Percentiles rank a stretch among this genome's conserved stretches.
phyloP scores from a whole-genome alignment of 2,329 filamentous ascomycete species.

The Berkeleyomyces rouxiae region DNA sequence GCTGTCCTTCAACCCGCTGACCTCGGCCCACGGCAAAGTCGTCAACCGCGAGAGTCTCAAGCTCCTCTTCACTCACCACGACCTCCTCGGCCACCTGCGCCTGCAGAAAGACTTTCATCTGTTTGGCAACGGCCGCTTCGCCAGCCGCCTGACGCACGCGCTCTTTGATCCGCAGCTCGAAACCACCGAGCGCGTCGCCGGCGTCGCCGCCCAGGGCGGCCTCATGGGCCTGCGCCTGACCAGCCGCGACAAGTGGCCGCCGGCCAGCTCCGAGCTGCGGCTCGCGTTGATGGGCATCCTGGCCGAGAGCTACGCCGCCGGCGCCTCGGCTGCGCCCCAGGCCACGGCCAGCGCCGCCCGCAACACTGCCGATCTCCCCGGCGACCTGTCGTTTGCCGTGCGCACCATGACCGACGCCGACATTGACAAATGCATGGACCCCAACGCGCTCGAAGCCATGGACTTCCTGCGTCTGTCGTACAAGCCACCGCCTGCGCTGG shows the following conservation, averaged over 20 bases:
- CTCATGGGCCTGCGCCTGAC: constrained; percentile 71
- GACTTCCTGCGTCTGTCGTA: constrained; percentile 86
- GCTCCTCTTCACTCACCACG: constrained; percentile 59
- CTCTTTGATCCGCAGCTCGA: constrained; percentile 73
- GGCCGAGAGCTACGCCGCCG: constrained; percentile 47
- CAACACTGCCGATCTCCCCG: constrained; percentile 35
- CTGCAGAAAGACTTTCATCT: constrained; percentile 70
- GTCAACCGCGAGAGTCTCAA: constrained; percentile 61
- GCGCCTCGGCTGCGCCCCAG: constrained; percentile 13
- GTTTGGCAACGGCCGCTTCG: constrained; percentile 70
- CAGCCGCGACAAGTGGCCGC: constrained; percentile 75
- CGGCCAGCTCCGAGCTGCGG: constrained; percentile 82
- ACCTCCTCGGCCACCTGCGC: constrained; percentile 53
- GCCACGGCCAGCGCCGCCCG: constrained; percentile 15
- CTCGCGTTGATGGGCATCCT: constrained; percentile 76
- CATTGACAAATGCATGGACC: constrained; percentile 68
- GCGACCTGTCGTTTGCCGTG: constrained; percentile 66
- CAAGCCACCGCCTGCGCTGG: constrained; percentile 53
- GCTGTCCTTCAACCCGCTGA: constrained; percentile 59
- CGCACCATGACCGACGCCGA: constrained; percentile 64
- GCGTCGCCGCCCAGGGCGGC: constrained; percentile 50
- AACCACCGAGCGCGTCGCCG: constrained; percentile 48
- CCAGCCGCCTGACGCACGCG: constrained; percentile 60
- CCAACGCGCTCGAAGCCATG: constrained; percentile 69
- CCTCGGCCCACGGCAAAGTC: constrained; percentile 57